Percentiles rank a stretch among this genome's conserved stretches.
phyloP scores from a whole-genome alignment of 1,139 yeast species.

The Meyerozyma carpophila region DNA sequence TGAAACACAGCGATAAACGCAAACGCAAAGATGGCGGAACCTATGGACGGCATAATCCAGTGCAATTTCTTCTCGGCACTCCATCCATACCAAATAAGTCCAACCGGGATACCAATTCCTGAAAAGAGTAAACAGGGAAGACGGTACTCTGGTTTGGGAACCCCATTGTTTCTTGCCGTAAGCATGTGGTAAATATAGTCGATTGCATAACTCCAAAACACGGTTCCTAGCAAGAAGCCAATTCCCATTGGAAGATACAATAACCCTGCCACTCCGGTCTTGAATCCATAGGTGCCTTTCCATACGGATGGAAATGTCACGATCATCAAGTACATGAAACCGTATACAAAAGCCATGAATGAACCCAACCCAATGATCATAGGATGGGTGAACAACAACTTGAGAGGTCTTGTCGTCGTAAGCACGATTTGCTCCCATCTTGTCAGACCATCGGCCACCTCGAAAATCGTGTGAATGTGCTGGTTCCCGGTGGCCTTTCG shows the following conservation, averaged over 20 bases:
- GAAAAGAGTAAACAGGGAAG: slow-evolving; percentile 40
- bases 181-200: slow-evolving; percentile 31
- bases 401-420: slow-evolving; percentile 36
- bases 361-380: slow-evolving; percentile 43
- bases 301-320: slow-evolving; percentile 55
- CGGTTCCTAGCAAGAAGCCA: slow-evolving; percentile 44
- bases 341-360: slow-evolving; percentile 61
- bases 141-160: slow-evolving; percentile 52
- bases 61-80: slow-evolving; percentile 43
- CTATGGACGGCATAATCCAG: slow-evolving; percentile 58
- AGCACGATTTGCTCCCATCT: slow-evolving; percentile 23
- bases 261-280: slow-evolving; percentile 48
- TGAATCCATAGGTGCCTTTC: slow-evolving; percentile 40
- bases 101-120: slow-evolving; percentile 46
- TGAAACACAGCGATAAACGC: slow-evolving; percentile 57
- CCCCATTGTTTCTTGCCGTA: slow-evolving; percentile 41
- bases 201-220: slow-evolving; percentile 39
- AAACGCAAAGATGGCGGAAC: slow-evolving; percentile 50
- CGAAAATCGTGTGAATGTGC: slow-evolving; percentile 39
- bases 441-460: slow-evolving; percentile 34
- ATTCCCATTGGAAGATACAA: slow-evolving; percentile 53
- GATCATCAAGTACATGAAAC: slow-evolving; percentile 57
- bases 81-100: slow-evolving; percentile 63
- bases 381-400: slow-evolving; percentile 38
- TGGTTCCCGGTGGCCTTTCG: slow-evolving; percentile 32